phyloP scores from a whole-genome alignment of 305 asterid species.

The Fraxinus paxiana region DNA sequence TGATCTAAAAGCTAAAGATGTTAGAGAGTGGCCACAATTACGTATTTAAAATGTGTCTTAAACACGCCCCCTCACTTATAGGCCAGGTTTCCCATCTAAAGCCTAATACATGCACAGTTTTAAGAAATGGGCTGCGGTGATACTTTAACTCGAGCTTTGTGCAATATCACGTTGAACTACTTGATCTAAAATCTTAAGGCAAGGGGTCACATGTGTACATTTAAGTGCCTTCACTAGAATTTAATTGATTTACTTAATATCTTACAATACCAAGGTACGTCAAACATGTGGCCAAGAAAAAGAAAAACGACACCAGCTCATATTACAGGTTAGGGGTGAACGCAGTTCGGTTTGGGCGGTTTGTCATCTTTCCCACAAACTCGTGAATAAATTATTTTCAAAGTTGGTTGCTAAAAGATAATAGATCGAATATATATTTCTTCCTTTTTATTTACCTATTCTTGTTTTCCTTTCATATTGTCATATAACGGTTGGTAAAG shows the following conservation, averaged over 20 bases:
- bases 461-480: no score
- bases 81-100: neutral
- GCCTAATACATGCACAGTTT: neutral
- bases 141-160: neutral
- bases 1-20: neutral
- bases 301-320: neutral
- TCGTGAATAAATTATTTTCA: no score
- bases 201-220: neutral
- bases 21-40: neutral
- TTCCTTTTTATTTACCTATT: no score
- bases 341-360: no score
- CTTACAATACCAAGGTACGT: neutral
- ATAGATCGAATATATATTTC: no score
- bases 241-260: neutral
- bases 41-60: neutral
- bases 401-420: no score
- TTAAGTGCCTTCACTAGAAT: neutral
- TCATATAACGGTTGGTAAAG: no score
- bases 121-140: neutral
- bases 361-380: no score
- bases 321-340: neutral
- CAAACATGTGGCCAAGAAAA: neutral
- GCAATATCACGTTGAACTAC: neutral
- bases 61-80: neutral
- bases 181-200: neutral